Base-by-base conservation (phyloP, 1,139 yeast species). In the Zygotorulaspora mrakii region DNA sequence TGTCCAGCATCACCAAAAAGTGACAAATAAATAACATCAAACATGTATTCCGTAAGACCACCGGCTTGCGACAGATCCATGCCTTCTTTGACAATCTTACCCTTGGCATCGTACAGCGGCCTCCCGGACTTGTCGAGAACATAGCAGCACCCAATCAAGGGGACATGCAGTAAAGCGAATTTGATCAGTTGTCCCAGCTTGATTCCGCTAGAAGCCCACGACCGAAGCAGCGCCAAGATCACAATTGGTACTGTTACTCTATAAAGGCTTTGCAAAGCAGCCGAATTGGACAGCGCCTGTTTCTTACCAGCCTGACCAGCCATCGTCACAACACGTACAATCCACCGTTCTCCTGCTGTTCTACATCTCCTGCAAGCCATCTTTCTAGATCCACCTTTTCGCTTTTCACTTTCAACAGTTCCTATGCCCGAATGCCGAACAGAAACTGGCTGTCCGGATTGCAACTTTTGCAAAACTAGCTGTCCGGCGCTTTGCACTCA, bases 21-120 rank as follows among this genome's bases (percentile, higher is more conserved):
- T 9, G 63, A 52, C 31, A 59, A 39, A 45, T 61, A 61, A n/a
- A 61, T 37, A 28, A 56, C 17, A 40, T 61, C 65, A 18, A 59
- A 54, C 50, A 61, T 44, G 42, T 55, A 58, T 35, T 57, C 61
- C 11, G 54, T 48, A 17, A 61, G 42, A 2, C 59, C 59, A 5
- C 56, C 57, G 5, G 45, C 31, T 12, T 54, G 52, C 17, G 45
- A 30, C 21, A 61, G 45, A 38, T 58, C 60, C 29, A 50, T 35
- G 5, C 61, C 61, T 28, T 51, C 62, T 9, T 46, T 44, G 8
- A 41, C 38, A 17, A 55, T 37, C 27, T 47, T 42, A 25, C 46
- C 50, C 26, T 48, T 39, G 8, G 46, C 36, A 17, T 44, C 51
- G 37, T 48, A 54, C 9, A 29, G 40, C 1, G 64, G 64, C 39